Evolutionary conservation across 176 grass and related monocot genomes (phyloP), one percentile per base, ranked within the genome.

Genomic region (Aegilops speltoides): DNA sequence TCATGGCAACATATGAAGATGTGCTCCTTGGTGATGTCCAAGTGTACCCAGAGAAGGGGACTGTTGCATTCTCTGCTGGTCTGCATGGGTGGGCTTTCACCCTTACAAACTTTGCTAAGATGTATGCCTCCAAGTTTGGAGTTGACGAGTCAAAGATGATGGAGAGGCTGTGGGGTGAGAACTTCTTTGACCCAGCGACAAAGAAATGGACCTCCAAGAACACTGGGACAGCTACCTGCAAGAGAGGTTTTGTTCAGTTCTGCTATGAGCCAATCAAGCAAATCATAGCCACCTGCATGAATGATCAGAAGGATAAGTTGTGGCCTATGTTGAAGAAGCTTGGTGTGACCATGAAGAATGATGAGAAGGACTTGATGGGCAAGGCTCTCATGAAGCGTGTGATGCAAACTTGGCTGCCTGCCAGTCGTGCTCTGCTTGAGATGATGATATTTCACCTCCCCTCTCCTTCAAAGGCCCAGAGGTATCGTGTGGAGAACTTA

Each of bases 131-230:
- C 2, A 96, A 96, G 54, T 96, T 96, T 73, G 94, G 91, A 52
- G 94, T 96, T 66, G 94, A 91, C 46, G 94, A 93, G 70, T 8
- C 72, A 5, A 96, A 96, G 78, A 96, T 96, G 94, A 93, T 93
- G 94, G 94, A 91, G 91, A 93, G 91, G 77, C 91, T 96, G 1
- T 96, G 94, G 89, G 94, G 89, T 87, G 94, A 95, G 94, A 95
- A 95, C 62, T 93, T 66, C 81, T 95, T 95, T 32, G 94, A 95
- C 78, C 94, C 94, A 16, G n/a, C 80, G n/a, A 95, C 94, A 37
- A 95, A 87, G 87, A 95, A 95, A 85, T 93, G 94, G 91, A 93
- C 94, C 23, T 89, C 14, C 57, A 95, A 93, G 80, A 91, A 76
- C 84, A 91, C 89, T 19, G 91, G 94, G 0, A 77, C 91, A 26